Evolutionary conservation across 2,329 filamentous ascomycete genomes (phyloP), one percentile per base, ranked within the genome.

Genomic region (Claviceps sp.): DNA sequence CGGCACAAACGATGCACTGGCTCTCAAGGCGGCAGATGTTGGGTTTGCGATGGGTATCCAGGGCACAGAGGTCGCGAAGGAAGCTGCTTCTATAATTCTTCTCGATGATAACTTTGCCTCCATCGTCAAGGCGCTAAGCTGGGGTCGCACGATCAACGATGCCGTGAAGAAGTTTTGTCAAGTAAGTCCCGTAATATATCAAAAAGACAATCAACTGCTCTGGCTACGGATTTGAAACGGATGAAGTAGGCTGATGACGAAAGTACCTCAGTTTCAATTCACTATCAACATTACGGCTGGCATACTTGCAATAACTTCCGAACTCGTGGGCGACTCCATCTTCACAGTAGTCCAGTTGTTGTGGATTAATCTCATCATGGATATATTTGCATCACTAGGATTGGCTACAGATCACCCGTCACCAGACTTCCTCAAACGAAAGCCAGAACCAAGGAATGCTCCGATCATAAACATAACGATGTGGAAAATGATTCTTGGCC

Each of bases 401-500:
- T 68, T 83, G 13, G 79, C 79, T 3, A 83, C 79, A 0, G 79
- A 82, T 58, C 76, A 77, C 13, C 79, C 79, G 2, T 75, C 76
- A 2, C 68, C 72, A 13, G 71, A 71, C 49, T 74, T 82, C 40
- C 72, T 82, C 22, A 66, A 80, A 57, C 74, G 79, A 42, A 86
- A 86, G 62, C 87, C 87, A 1, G 81, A 87, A 53, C 77, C 82
- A 2, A 89, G 88, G 62, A 83, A 79, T 34, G 83, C 84, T 6
- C 76, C 84, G 1, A 72, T 91, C 5, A 86, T 91, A 58, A 87
- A 78, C 2, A 70, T 83, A 45, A 82, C 79, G 42, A 91, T 91
- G 86, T 86, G 85, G 83, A 93, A 93, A 71, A 93, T 90, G 86
- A 90, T 93, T 54, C 78, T 89, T 50, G 86, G 86, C 0, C 85